Evolutionary conservation across 345 rosid genomes (phyloP).

Genomic region (Linum usitatissimum): DNA sequence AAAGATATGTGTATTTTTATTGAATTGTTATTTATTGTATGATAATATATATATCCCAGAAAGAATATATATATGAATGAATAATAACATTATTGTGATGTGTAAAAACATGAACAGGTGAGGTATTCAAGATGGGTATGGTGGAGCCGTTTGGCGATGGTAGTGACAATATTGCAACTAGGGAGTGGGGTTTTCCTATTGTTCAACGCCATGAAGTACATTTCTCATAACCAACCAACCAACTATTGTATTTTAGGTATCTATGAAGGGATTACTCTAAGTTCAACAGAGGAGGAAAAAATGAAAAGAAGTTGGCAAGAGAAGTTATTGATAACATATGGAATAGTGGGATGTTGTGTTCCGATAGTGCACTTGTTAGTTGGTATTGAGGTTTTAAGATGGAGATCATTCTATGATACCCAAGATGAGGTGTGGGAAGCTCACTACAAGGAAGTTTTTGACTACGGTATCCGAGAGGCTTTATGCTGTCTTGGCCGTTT

Average conservation of each 20-base stretch:
- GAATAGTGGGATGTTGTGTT: conserved; percentile 37
- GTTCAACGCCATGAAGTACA: conserved; percentile 32
- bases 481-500: conserved; percentile 84
- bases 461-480: conserved; percentile 87
- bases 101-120: conserved; percentile 38
- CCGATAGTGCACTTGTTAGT: conserved; percentile 58
- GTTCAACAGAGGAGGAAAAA: neutral
- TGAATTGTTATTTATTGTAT: neutral
- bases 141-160: conserved; percentile 59
- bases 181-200: conserved; percentile 52
- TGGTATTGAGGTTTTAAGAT: conserved; percentile 67
- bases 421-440: conserved; percentile 89
- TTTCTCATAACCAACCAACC: conserved; percentile 35
- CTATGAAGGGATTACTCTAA: conserved; percentile 36
- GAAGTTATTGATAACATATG: conserved; percentile 34
- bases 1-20: no score
- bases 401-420: conserved; percentile 80
- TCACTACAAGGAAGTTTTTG: conserved; percentile 89
- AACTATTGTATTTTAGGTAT: conserved; percentile 54
- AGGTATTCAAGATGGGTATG: conserved; percentile 76
- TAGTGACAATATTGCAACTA: conserved; percentile 53
- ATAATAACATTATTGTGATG: neutral
- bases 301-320: conserved; percentile 39
- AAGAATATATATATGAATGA: neutral
- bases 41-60: neutral